Evolutionary conservation across 495 filamentous ascomycete species (phyloP).

Genomic region (Penicillium dipodomyicola): DNA sequence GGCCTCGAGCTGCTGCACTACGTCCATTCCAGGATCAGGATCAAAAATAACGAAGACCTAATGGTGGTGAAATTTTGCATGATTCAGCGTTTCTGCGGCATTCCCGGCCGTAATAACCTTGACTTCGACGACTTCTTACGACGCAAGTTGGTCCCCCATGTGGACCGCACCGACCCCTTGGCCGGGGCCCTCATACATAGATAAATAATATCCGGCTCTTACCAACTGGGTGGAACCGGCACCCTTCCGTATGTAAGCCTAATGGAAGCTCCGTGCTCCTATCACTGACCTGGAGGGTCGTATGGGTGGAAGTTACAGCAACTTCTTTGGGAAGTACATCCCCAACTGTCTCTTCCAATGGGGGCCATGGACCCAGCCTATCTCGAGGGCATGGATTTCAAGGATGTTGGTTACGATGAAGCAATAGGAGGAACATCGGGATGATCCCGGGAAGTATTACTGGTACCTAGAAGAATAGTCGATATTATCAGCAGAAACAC

Average conservation of each 20-base stretch:
- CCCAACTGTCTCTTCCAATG: not conserved
- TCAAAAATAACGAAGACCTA: constrained; percentile 5
- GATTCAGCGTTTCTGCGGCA: not conserved
- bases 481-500: too few species aligned
- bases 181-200: too few species aligned
- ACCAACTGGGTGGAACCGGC: too few species aligned
- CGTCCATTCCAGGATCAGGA: constrained; percentile 15
- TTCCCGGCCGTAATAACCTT: too few species aligned
- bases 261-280: constrained; percentile 6
- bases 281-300: constrained; percentile 24
- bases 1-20: constrained; percentile 14
- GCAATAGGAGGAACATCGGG: not conserved
- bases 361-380: constrained; percentile 22
- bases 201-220: too few species aligned
- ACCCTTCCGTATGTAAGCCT: not conserved
- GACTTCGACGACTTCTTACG: not conserved
- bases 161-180: too few species aligned
- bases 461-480: too few species aligned
- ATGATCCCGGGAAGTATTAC: not conserved
- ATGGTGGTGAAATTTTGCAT: too few species aligned
- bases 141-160: too few species aligned
- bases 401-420: not conserved
- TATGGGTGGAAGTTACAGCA: constrained; percentile 21
- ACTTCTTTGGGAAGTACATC: constrained; percentile 16
- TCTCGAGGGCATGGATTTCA: constrained; percentile 7